Evolutionary conservation across 2,329 filamentous ascomycete species (phyloP).

Genomic region (Epichloe sibirici): DNA sequence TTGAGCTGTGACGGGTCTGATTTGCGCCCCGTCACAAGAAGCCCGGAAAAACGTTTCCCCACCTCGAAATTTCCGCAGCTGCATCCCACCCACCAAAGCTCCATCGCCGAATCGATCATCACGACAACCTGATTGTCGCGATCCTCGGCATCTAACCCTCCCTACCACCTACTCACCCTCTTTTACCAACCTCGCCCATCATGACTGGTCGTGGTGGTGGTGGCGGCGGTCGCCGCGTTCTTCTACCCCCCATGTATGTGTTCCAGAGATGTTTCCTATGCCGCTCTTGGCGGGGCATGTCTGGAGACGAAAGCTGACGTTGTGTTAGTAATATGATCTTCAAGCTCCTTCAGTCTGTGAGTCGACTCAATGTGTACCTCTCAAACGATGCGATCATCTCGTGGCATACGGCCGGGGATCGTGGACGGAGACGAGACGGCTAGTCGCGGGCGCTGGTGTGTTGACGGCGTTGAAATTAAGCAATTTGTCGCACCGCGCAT

Average conservation of each 20-base stretch:
- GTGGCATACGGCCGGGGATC: not conserved
- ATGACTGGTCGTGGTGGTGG: conserved; percentile 51
- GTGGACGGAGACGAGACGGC: not conserved
- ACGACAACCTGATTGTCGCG: conserved; percentile 3
- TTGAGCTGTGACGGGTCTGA: not conserved
- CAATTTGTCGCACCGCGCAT: not conserved
- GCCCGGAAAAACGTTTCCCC: conserved; percentile 5
- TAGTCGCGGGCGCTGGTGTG: not conserved
- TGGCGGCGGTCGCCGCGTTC: conserved; percentile 46
- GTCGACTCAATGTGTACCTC: conserved; percentile 9
- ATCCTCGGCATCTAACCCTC: not conserved
- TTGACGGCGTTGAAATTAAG: too few relatives aligned
- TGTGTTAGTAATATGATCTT: conserved; percentile 33
- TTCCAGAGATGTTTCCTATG: conserved; percentile 4
- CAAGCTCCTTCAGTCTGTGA: conserved; percentile 64
- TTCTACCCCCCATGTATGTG: conserved; percentile 43
- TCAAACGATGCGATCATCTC: not conserved
- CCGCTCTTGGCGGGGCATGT: not conserved
- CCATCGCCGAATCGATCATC: not conserved
- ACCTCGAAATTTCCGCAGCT: conserved; percentile 4
- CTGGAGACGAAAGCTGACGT: conserved; percentile 13
- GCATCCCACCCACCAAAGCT: conserved; percentile 1
- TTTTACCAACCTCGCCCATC: conserved; percentile 1
- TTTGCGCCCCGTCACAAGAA: not conserved
- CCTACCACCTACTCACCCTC: not conserved